A percentile compares a stretch with the other conserved stretches of the same genome.
phyloP scores from a whole-genome alignment of 2,329 filamentous ascomycete species.

The Calonectria pseudoreteaudii region DNA sequence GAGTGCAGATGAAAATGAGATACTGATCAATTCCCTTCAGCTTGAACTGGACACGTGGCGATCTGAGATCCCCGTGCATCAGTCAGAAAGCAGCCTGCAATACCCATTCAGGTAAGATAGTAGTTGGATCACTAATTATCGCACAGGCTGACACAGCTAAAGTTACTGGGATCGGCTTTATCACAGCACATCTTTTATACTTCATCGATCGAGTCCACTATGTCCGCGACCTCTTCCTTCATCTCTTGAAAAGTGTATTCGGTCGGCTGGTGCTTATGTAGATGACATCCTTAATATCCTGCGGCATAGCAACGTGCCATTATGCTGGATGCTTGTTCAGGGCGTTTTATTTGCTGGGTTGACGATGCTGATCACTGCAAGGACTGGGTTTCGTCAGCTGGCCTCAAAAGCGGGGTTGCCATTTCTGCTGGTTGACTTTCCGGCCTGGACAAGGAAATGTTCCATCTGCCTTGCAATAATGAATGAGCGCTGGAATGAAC shows the following conservation, averaged over 20 bases:
- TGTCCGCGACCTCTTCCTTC: neutral
- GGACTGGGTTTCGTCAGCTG: neutral
- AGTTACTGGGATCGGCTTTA: slow-evolving; percentile 26
- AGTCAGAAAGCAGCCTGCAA: neutral
- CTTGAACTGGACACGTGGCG: slow-evolving; percentile 4
- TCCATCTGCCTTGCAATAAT: slow-evolving; percentile 19
- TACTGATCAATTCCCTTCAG: neutral
- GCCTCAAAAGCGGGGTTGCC: neutral
- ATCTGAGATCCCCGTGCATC: neutral
- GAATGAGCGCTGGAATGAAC: slow-evolving; percentile 22
- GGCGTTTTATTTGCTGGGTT: slow-evolving; percentile 23
- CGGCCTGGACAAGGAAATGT: slow-evolving; percentile 19
- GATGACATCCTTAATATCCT: neutral
- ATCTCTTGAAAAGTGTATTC: slow-evolving; percentile 4
- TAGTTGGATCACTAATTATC: fast-evolving
- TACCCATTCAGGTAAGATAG: neutral
- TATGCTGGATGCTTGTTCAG: slow-evolving; percentile 25
- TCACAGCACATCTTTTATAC: slow-evolving; percentile 19
- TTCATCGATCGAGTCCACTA: slow-evolving; percentile 24
- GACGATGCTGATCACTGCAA: slow-evolving; percentile 20
- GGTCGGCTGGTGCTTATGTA: slow-evolving; percentile 10
- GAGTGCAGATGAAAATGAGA: neutral
- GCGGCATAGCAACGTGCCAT: slow-evolving; percentile 12
- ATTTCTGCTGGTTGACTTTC: slow-evolving; percentile 23
- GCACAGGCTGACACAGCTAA: neutral